A percentile compares a stretch with the other conserved stretches of the same genome.
phyloP scores from a whole-genome alignment of 164 flowering plant species.

The Umbilicus rupestris region DNA sequence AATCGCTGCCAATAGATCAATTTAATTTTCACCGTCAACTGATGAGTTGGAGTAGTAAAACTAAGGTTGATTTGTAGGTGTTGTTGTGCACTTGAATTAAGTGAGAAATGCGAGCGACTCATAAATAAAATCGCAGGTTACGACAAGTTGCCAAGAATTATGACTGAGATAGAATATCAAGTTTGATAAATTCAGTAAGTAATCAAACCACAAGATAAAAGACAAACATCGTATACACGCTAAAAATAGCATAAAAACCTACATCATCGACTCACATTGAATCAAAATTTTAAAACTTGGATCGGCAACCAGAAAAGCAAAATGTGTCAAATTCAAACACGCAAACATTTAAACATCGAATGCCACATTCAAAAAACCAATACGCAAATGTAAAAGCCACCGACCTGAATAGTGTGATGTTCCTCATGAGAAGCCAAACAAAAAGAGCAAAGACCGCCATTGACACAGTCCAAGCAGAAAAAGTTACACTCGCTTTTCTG shows the following conservation, averaged over 20 bases:
- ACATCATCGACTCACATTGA: background rate
- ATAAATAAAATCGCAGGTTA: no score
- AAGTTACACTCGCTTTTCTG: slow-evolving; percentile 20
- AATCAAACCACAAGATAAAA: background rate
- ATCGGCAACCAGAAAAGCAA: background rate
- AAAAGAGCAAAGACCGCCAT: slow-evolving; percentile 7
- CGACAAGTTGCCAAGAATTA: no score
- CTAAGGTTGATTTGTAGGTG: no score
- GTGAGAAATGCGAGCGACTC: no score
- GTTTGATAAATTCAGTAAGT: no score
- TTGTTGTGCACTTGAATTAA: no score
- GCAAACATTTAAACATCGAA: background rate
- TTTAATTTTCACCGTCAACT: no score
- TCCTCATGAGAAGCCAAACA: slow-evolving; percentile 7
- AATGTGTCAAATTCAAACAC: background rate
- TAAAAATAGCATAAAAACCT: background rate
- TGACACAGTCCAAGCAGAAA: slow-evolving; percentile 19
- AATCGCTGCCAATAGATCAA: no score
- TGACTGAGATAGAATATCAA: no score
- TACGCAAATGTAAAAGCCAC: background rate
- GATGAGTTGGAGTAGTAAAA: no score
- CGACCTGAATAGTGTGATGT: slow-evolving; percentile 10
- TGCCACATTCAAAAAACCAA: background rate
- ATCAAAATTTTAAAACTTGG: background rate
- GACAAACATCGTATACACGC: background rate